Base-by-base conservation (phyloP, 192 early-diverging fungal species). In the Rhizophagus prolifer region DNA sequence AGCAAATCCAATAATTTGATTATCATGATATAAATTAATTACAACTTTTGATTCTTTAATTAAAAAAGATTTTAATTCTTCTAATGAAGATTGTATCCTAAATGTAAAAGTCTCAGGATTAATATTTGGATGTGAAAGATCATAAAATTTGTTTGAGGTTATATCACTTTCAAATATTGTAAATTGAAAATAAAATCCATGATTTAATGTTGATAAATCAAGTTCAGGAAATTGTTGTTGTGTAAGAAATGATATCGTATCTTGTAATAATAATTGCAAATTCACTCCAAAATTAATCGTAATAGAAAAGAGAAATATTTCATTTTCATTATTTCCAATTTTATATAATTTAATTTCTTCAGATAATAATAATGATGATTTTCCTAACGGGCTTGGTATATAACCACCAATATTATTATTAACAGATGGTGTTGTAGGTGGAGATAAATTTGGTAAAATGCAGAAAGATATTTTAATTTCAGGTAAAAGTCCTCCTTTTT, bases 401-500 rank as follows among this genome's bases (percentile, higher is more conserved):
- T 62, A 64, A 41, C 38, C 4, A 41, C 3, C 14, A 36, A 19
- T 54, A 70, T 9, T 23, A 44, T 13, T 44, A 47, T 44, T 44
- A 47, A 16, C 12, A 26, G n/a, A 16, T 19, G 75, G 54, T 13
- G 65, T 76, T n/a, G 50, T 13, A n/a, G 63, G 50, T 3, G 75
- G 21, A 9, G 75, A 76, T 58, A 76, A 58, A 68, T 69, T 76
- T 36, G 75, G 26, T 31, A 76, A 68, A 38, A 76, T 76, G 41
- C 75, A 79, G 28, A 85, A 85, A 4, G 75, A 76, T 66, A 85
- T 81, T 68, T 82, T 82, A 69, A 85, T 73, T 74, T 85, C 83
- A 1, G 83, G 81, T 38, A 65, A 72, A 16, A 82, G 68, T 3
- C 81, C 19, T 6, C 50, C 83, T 58, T 79, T 77, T 34, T 59